Percentiles rank a stretch among this genome's conserved stretches.
phyloP scores from a whole-genome alignment of 345 rosid species.

The Pistacia integerrima region DNA sequence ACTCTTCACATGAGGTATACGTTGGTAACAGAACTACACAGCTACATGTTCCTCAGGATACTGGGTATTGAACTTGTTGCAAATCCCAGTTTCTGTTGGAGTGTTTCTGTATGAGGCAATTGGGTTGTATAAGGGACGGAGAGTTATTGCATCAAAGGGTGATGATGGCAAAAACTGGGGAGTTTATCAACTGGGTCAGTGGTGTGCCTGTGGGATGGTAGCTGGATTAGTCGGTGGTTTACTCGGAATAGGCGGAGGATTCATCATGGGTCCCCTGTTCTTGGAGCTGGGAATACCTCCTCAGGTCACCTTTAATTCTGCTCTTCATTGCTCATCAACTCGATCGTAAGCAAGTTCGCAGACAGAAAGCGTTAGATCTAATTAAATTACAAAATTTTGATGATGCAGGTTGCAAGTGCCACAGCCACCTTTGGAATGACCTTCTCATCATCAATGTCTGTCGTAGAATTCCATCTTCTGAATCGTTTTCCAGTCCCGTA shows the following conservation, averaged over 20 bases:
- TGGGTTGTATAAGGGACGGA: conserved; percentile 39
- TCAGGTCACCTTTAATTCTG: conserved; percentile 15
- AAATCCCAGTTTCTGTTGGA: conserved; percentile 33
- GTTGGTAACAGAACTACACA: conserved; percentile 28
- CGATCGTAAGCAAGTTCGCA: too few species aligned
- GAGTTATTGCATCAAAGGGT: conserved; percentile 45
- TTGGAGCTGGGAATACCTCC: conserved; percentile 50
- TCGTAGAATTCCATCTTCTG: conserved; percentile 28
- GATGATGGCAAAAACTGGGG: conserved; percentile 31
- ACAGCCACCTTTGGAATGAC: conserved; percentile 28
- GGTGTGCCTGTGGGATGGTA: conserved; percentile 26
- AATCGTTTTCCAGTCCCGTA: conserved; percentile 26
- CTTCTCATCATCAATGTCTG: conserved; percentile 29
- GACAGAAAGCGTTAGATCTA: not conserved
- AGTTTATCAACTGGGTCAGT: conserved; percentile 17
- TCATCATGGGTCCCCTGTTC: conserved; percentile 42
- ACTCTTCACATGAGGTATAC: too few species aligned
- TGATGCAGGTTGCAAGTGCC: conserved; percentile 24
- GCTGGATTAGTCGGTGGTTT: conserved; percentile 43
- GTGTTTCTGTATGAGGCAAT: conserved; percentile 33
- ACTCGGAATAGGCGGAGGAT: conserved; percentile 52
- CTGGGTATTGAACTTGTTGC: conserved; percentile 30
- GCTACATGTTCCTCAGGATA: conserved; percentile 34
- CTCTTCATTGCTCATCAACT: not conserved
- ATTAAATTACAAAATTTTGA: not conserved